Base-by-base conservation (phyloP, 2,329 filamentous ascomycete species). In the Colletotrichum karsti region DNA sequence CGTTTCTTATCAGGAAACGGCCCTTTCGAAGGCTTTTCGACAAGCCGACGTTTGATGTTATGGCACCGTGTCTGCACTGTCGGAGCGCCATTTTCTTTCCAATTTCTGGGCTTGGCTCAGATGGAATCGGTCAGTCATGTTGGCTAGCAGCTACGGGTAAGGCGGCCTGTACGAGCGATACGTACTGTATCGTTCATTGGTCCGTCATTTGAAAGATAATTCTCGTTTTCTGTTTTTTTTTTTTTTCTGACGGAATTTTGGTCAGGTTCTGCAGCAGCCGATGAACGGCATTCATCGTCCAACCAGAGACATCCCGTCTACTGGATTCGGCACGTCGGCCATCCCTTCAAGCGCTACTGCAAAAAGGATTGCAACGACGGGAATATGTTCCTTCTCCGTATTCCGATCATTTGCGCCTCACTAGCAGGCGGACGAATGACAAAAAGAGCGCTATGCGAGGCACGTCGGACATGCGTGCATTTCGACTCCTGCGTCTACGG, bases 1-100 rank as follows among this genome's bases (percentile, higher is more conserved):
- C 54, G 54, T 26, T 30, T 59, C 46, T 65, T 59, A 68, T 68
- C 61, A 65, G 65, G 53, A 54, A 68, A 65, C 65, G 60, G 65
- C 54, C 53, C 39, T 65, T 65, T 65, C 54, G 46, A 65, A 65
- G 44, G 59, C 53, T 67, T 60, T 30, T 35, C 46, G 39, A 28
- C 26, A 24, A 22, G 42, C 20, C 13, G 51, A 41, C 24, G 48
- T 53, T 26, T 26, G 24, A 39, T 37, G 24, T 35, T 7, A n/a
- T 28, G 33, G 24, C 50, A 62, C 66, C 63, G 62, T 62, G 13
- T 10, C 4, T 41, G 28, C 66, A 67, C 66, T 46, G 62, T 67
- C 33, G 28, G 20, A 56, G 56, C 65, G 50, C 28, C 63, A 66
- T 66, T 61, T 48, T 54, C 39, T 33, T 9, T 35, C 41, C 33